These are phyloP conservation scores for Fusarium pininemorale DNA, from an alignment of 2,329 filamentous ascomycete genomes.

Conservation along the genomic window DNA sequence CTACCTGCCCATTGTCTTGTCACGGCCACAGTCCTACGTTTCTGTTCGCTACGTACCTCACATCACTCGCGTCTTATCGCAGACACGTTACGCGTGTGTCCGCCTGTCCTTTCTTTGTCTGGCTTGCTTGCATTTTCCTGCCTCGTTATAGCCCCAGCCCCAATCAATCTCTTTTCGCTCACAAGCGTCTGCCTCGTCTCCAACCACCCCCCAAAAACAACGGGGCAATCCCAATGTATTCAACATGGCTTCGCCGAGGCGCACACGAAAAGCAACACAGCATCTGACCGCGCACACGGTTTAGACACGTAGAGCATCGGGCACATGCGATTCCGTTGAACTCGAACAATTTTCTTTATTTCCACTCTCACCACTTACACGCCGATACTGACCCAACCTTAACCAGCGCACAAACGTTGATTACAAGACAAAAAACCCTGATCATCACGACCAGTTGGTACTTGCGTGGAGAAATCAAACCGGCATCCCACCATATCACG, in stretches of 20 bases:
- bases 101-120: background rate
- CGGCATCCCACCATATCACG: conserved; percentile 18
- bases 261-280: conserved; percentile 21
- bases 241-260: conserved; percentile 16
- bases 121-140: conserved; percentile 4
- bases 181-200: conserved; percentile 11
- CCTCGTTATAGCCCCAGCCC: conserved; percentile 23
- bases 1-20: background rate
- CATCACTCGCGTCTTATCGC: conserved; percentile 7
- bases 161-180: conserved; percentile 18
- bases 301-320: conserved; percentile 10
- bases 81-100: conserved; percentile 17
- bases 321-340: background rate
- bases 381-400: conserved; percentile 5
- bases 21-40: conserved; percentile 5
- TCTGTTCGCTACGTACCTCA: conserved; percentile 6
- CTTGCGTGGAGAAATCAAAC: conserved; percentile 27
- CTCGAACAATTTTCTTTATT: background rate
- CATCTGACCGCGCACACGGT: conserved; percentile 27
- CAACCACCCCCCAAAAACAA: conserved; percentile 33
- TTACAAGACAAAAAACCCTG: background rate
- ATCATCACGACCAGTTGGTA: conserved; percentile 18
- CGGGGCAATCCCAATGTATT: conserved; percentile 17
- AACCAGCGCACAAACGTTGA: background rate
- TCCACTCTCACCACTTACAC: conserved; percentile 1